Evolutionary conservation across 768 basidiomycete genomes (phyloP), one percentile per base, ranked within the genome.

Genomic region (Suillus plorans): DNA sequence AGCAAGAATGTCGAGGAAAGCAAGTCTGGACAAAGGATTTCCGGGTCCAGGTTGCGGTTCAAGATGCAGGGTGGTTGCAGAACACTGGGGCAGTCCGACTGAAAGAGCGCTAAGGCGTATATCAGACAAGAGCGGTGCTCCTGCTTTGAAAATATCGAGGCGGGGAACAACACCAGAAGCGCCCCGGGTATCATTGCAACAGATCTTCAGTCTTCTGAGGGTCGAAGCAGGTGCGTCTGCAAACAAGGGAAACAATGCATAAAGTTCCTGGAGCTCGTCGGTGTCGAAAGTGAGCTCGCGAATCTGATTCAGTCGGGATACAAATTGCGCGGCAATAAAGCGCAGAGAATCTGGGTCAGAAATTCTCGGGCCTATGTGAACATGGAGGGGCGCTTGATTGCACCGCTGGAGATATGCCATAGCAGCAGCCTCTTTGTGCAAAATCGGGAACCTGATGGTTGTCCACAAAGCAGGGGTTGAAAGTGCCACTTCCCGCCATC

Each of bases 401-500:
- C 78, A 76, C 45, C 78, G 69, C 22, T 71, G 65, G 4, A 79
- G 63, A 64, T 78, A 78, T 8, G 69, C 62, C 60, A 64, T 69
- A 50, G 79, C 65, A 39, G 74, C 71, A 49, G 61, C 60, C 14
- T 74, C 72, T 31, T 69, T 68, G 67, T 71, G 74, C 42, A 76
- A 71, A 41, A 76, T 71, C n/a, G 73, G 71, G 39, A 76, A 66
- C 58, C 73, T 73, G 60, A 78, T 77, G 41, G 71, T 65, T 12
- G 76, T 74, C 79, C 77, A 79, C n/a, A 80, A 65, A 31, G 76
- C 74, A 7, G 79, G 79, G 12, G 72, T 69, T 57, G 63, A 65
- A 49, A 80, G 73, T 22, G 79, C 74, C 5, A 79, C 71, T 58
- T 70, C 69, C 28, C 78, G 76, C 79, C 79, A 79, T 50, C 70